Base-by-base conservation (phyloP, 768 basidiomycete genomes). In the Leccinum truebloodii region DNA sequence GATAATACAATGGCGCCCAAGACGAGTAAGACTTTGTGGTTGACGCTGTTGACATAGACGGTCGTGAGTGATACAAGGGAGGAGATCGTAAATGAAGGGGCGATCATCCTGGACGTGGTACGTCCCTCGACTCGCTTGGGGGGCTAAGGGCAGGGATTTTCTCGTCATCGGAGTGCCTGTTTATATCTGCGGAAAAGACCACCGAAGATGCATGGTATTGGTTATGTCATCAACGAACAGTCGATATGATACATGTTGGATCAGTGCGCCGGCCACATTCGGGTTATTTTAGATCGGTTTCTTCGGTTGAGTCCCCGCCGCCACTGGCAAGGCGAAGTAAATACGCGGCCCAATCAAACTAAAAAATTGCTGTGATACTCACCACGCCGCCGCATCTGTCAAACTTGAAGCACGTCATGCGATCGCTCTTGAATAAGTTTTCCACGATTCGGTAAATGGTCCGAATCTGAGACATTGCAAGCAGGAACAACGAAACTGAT, bases 141-240 rank as follows among this genome's bases (percentile, higher is more conserved):
- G 54, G 46, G n/a, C 44, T 46, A 46, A 46, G 20, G 28, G n/a
- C 12, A 14, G 8, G n/a, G 3, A 1, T 7, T n/a, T 48, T 16
- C 32, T 6, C 12, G 18, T 30, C 3, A 18, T 7, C 14, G 3
- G 18, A 24, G 48, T 8, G 7, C 20, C 46, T 20, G 26, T n/a
- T 59, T 59, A 64, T 63, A 63, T 63, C 32, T 51, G 59, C 32
- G 22, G 13, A 32, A 32, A 18, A 14, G 14, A 49, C 51, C 18
- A 52, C 12, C 22, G 6, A 53, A 35, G 52, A 34, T 35, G 52
- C 34, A 18, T 30, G 13, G n/a, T 52, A 32, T 22, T 2, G 6
- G 49, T 54, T 39, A 57, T 20, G 50, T 57, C 57, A 57, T 22
- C 50, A 24, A 6, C 44, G 28, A 16, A 24, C 20, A 50, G 39